Evolutionary conservation across 768 basidiomycete species (phyloP), one percentile per base, ranked within the genome.

Genomic region (Termitomyces sp.): DNA sequence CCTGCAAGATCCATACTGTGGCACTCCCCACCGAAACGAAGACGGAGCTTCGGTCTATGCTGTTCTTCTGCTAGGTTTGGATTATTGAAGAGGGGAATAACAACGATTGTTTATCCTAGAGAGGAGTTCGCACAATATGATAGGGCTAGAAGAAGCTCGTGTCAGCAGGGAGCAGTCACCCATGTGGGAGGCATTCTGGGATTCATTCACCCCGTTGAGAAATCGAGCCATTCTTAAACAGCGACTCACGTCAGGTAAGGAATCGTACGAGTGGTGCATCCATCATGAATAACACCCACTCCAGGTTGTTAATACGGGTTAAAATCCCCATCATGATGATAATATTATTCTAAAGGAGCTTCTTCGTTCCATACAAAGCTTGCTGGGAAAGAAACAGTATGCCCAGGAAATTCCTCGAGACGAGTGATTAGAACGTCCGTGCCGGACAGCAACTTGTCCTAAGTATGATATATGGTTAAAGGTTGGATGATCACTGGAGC

Each of bases 21-120:
- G 80, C 4, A 67, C 61, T 0, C 70, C 71, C 83, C 26, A 6
- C 46, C 0, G 85, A 81, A 35, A 78, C 66, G 62, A 86, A 87
- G 47, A 85, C 70, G 36, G 83, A 83, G 55, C 72, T 77, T 68
- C 84, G 82, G 66, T 85, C 83, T 53, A 88, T 84, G 2, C 78
- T 72, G 55, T 86, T 70, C 0, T 75, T 70, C 69, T 87, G 83
- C 58, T 86, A 85, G 13, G 62, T 70, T 18, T 75, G 67, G 16
- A 70, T 54, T 5, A 66, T 56, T 9, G 64, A 63, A 30, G 61
- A 63, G 32, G 61, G 62, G 53, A 68, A 66, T 2, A 66, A 61
- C 14, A 70, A 50, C 5, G 67, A 55, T 12, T 41, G 46, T 20
- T 68, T 63, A 53, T 75, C 74, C 82, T 82, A 85, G 5, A 86